Percentiles rank a stretch among this genome's conserved stretches.
These are phyloP conservation scores for Chaetomidium leptoderma DNA, from an alignment of 495 filamentous ascomycete genomes.

Conservation along the genomic window DNA sequence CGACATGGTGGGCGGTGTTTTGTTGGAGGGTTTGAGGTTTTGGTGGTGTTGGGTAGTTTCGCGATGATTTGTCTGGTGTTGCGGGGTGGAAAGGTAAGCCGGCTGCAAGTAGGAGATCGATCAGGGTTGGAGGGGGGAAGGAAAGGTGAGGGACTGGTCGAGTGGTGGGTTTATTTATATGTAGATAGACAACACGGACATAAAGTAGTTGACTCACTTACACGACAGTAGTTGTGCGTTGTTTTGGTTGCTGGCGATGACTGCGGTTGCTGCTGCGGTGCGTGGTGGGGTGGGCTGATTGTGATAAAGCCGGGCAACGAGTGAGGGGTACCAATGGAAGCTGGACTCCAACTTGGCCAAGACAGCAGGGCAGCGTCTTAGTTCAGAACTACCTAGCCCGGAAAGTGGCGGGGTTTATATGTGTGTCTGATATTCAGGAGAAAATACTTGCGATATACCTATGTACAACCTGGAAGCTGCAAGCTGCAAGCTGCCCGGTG, in stretches of 20 bases:
- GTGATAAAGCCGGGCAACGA: neutral
- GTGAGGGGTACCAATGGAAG: slow-evolving; percentile 6
- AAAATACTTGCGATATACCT: too few relatives aligned
- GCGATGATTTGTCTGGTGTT: slow-evolving; percentile 6
- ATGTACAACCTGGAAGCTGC: too few relatives aligned
- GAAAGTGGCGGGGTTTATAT: neutral
- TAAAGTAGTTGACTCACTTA: neutral
- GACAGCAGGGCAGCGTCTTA: too few relatives aligned
- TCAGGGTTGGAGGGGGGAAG: neutral
- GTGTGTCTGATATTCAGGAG: too few relatives aligned
- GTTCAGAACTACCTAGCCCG: too few relatives aligned
- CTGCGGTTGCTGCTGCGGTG: neutral
- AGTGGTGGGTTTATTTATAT: neutral
- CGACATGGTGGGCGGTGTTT: neutral
- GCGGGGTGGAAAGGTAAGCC: slow-evolving; percentile 19
- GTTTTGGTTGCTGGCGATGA: neutral
- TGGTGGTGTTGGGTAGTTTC: neutral
- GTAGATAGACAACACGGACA: neutral
- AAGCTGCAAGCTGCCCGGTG: slow-evolving; percentile 7
- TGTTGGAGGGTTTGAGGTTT: neutral
- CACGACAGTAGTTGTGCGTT: neutral
- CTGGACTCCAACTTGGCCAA: neutral
- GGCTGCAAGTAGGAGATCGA: too few relatives aligned
- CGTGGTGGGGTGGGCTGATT: slow-evolving; percentile 1
- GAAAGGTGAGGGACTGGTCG: slow-evolving; percentile 1